These are phyloP conservation scores for Rhododendron kiyosumense DNA, from an alignment of 148 eudicot species.

Conservation along the genomic window DNA sequence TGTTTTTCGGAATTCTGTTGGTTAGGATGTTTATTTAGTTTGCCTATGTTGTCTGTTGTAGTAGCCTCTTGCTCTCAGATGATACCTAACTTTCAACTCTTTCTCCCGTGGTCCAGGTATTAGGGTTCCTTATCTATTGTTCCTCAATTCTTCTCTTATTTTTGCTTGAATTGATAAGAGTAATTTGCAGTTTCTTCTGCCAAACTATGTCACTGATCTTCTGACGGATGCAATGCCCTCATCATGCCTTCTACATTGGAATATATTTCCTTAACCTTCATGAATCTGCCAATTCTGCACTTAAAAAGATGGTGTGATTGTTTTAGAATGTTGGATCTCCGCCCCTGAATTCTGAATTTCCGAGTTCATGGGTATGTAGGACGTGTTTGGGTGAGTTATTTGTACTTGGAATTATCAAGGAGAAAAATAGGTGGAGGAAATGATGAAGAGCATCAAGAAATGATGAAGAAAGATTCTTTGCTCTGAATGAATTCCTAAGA, in stretches of 20 bases:
- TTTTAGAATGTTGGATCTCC: not conserved
- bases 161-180: not conserved
- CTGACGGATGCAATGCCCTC: not conserved
- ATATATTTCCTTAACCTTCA: not conserved
- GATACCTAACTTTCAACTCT: not conserved
- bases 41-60: not conserved
- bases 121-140: not conserved
- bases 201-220: not conserved
- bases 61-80: not conserved
- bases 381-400: not conserved
- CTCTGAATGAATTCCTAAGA: too few relatives aligned
- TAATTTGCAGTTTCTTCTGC: not conserved
- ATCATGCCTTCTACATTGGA: not conserved
- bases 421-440: not conserved
- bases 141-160: not conserved
- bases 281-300: not conserved
- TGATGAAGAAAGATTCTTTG: not conserved
- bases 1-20: not conserved
- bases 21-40: not conserved
- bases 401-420: not conserved
- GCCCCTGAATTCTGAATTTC: not conserved
- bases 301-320: not conserved
- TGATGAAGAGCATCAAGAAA: not conserved
- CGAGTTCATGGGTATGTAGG: not conserved
- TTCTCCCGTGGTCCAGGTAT: not conserved